A percentile compares a stretch with the other conserved stretches of the same genome.
Evolutionary conservation across 1,139 yeast species (phyloP).

Genomic region (Entelexis sorbosivorans): DNA sequence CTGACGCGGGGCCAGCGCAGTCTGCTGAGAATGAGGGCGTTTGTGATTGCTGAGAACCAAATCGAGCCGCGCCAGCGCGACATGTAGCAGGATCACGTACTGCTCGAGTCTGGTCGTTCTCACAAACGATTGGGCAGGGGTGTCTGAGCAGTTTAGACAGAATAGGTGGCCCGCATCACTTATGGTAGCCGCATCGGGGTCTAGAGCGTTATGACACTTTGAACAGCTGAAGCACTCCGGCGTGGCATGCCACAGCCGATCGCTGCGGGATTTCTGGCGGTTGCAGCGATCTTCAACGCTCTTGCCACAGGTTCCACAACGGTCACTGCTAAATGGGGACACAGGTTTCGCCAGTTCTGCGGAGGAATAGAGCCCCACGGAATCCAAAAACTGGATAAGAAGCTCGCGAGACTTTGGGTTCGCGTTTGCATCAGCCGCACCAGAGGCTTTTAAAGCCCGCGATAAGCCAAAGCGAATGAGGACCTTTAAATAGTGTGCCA

Average conservation of each 20-base stretch:
- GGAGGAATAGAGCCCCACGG: slow-evolving; percentile 34
- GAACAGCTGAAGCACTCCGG: slow-evolving; percentile 55
- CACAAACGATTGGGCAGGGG: slow-evolving; percentile 37
- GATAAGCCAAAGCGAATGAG: slow-evolving; percentile 71
- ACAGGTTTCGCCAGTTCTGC: slow-evolving; percentile 33
- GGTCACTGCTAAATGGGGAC: slow-evolving; percentile 62
- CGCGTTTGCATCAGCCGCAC: neutral
- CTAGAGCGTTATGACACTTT: slow-evolving; percentile 22
- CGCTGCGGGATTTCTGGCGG: slow-evolving; percentile 35
- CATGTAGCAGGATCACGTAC: slow-evolving; percentile 62
- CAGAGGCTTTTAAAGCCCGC: slow-evolving; percentile 45
- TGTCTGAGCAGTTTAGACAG: slow-evolving; percentile 1
- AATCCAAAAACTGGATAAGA: slow-evolving; percentile 49
- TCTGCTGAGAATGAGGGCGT: slow-evolving; percentile 11
- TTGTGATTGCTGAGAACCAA: slow-evolving; percentile 45
- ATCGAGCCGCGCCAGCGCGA: slow-evolving; percentile 71
- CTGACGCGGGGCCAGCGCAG: neutral
- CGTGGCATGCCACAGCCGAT: slow-evolving; percentile 63
- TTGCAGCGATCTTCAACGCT: slow-evolving; percentile 78
- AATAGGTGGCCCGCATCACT: slow-evolving; percentile 10
- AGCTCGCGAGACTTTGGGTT: slow-evolving; percentile 35
- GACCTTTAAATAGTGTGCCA: slow-evolving; percentile 86
- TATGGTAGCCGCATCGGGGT: slow-evolving; percentile 11
- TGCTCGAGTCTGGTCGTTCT: slow-evolving; percentile 61
- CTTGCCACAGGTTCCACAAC: slow-evolving; percentile 57